Evolutionary conservation across 805 yeast genomes (phyloP), one percentile per base, ranked within the genome.

Genomic region (Zygotorulaspora chibaensis): DNA sequence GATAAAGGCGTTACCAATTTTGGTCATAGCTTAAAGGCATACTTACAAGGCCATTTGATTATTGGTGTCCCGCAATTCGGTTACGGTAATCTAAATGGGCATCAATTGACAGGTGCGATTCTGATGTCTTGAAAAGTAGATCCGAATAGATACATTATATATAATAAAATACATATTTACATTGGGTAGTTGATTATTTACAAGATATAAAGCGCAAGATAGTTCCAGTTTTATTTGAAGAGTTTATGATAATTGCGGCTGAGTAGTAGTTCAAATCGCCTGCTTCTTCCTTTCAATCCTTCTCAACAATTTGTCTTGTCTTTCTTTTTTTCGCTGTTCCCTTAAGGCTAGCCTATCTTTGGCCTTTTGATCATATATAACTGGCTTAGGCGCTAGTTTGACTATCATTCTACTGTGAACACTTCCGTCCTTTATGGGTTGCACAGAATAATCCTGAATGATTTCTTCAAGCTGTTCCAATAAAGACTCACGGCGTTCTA

Each of bases 1-100:
- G 62, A 57, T 1, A 59, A 58, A 20, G 74, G 67, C 2, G 70
- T 63, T 38, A 57, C 72, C 7, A 77, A 74, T 15, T 77, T 74
- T 57, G 83, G 81, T 2, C 53, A 61, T 13, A 47, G 67, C 0
- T 29, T 79, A 16, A 69, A 59, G 10, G n/a, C 43, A 3, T 51
- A 57, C 0, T 59, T 63, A 26, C 47, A 53, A 8, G 55, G 55
- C 16, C 44, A 45, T 35, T 25, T 76, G 39, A 54, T 70, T 1
- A 63, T 74, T 12, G 75, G 77, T 3, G 65, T 69, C 53, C 69
- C 72, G 7, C 57, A 56, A 17, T 66, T 45, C 44, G 70, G 72
- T 8, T 66, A 63, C 41, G 63, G 62, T 11, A 65, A 67, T 38
- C 40, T 54, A 2, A 51, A 64, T 10, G 45, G 40, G n/a, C 53